Evolutionary conservation across 2,329 filamentous ascomycete species (phyloP), one percentile per base, ranked within the genome.

Genomic region (Corinectria fuckeliana): DNA sequence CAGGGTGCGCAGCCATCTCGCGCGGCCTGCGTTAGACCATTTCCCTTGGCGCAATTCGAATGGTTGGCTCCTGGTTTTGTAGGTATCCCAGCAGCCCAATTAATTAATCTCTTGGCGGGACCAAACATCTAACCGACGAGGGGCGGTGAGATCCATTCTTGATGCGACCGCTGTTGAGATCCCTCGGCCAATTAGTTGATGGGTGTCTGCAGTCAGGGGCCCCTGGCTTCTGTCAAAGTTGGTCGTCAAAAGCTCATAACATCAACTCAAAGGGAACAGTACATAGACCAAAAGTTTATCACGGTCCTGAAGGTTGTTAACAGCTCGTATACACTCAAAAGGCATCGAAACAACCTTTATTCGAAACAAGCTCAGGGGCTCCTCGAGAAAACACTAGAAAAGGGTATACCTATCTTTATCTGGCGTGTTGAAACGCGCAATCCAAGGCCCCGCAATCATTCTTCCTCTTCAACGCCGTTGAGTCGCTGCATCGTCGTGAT

Each of bases 401-500:
- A 53, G 42, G 53, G 50, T 60, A 51, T 51, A 58, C 64, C 57
- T 51, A 58, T 66, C 57, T 58, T 45, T 42, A 16, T 58, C 62
- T 47, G 59, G 47, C 60, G 54, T 69, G 54, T 65, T 64, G 65
- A 69, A 67, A 66, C 65, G 51, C 52, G 44, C 61, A 59, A 36
- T 25, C 60, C 54, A 41, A 58, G 39, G 32, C 49, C 61, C 55
- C 55, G 50, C 52, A 36, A 56, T 66, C 48, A 54, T 41, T 63
- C 54, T 60, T 59, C 54, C 58, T 59, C 42, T 36, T 42, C 57
- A 61, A 56, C 61, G 26, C 60, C 55, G 54, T 63, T 61, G 65
- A 62, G 61, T 68, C 63, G 63, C 63, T 66, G 54, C 52, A 55
- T 63, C 58, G 66, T 62, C 64, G 56, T 69, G 34, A 68, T 50